phyloP scores from a whole-genome alignment of 1,284 basidiomycete species.

The Ustilago bromivora region DNA sequence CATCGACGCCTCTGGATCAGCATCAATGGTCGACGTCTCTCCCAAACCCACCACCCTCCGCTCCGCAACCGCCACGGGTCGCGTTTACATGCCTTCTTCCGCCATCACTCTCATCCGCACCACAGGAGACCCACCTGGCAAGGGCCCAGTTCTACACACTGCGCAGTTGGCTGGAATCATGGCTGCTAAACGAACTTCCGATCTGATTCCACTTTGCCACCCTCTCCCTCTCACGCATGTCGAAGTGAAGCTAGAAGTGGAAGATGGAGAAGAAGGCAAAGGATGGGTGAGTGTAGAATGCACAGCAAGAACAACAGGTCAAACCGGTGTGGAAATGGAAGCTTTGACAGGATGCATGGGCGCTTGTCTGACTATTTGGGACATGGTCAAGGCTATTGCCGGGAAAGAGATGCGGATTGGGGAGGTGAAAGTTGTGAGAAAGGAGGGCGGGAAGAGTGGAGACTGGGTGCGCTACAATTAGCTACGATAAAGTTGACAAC shows the following conservation, averaged over 20 bases:
- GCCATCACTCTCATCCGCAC: conserved; percentile 75
- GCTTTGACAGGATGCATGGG: conserved; percentile 85
- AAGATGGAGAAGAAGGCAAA: conserved; percentile 48
- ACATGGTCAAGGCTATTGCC: conserved; percentile 89
- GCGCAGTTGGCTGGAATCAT: conserved; percentile 87
- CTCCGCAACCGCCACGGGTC: conserved; percentile 80
- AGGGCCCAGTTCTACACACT: conserved; percentile 73
- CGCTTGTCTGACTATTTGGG: conserved; percentile 87
- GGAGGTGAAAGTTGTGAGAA: conserved; percentile 77
- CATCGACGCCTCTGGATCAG: conserved; percentile 77
- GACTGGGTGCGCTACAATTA: conserved; percentile 63
- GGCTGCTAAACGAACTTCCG: conserved; percentile 81
- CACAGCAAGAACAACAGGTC: conserved; percentile 46
- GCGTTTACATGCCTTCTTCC: conserved; percentile 77
- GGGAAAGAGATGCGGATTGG: conserved; percentile 79
- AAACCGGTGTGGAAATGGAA: conserved; percentile 88
- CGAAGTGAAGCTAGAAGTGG: conserved; percentile 73
- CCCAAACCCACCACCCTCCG: conserved; percentile 78
- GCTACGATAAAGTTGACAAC: not conserved
- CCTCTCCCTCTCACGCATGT: conserved; percentile 80
- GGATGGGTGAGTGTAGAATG: conserved; percentile 52
- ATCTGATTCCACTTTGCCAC: conserved; percentile 83
- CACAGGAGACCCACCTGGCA: conserved; percentile 68
- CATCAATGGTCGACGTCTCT: conserved; percentile 84
- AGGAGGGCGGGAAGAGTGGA: conserved; percentile 81